These are phyloP conservation scores for Auriscalpium orientale DNA, from an alignment of 768 basidiomycete species.

Conservation along the genomic window DNA sequence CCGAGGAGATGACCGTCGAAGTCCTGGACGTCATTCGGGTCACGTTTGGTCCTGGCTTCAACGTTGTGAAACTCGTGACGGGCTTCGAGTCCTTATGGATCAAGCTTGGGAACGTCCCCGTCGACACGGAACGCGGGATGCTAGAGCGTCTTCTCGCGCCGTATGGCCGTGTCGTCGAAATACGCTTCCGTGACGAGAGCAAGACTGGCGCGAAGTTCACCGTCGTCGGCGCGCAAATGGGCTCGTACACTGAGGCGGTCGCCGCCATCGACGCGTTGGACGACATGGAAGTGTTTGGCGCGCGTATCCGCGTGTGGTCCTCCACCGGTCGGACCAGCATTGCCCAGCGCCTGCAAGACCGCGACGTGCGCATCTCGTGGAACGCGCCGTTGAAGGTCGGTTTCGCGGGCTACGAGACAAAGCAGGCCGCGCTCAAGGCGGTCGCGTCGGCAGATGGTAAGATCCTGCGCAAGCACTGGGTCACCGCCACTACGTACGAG, in stretches of 20 bases:
- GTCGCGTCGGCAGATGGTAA: constrained; percentile 34
- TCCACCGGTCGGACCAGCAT: constrained; percentile 31
- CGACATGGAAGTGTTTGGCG: constrained; percentile 32
- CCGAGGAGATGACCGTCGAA: constrained; percentile 19
- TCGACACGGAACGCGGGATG: constrained; percentile 22
- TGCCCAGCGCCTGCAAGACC: constrained; percentile 42
- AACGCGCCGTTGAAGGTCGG: constrained; percentile 47
- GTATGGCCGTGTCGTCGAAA: constrained; percentile 40
- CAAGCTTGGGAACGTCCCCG: constrained; percentile 43
- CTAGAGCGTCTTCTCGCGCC: constrained; percentile 33
- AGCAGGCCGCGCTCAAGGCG: constrained; percentile 41
- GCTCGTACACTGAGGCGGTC: constrained; percentile 40
- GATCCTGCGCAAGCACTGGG: constrained; percentile 30
- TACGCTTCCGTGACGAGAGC: constrained; percentile 18
- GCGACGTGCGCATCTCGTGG: constrained; percentile 51
- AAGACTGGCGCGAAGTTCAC: constrained; percentile 12
- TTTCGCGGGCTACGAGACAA: constrained; percentile 54
- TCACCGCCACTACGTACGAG: constrained; percentile 44
- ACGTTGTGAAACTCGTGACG: constrained; percentile 47
- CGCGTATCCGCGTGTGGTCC: constrained; percentile 37
- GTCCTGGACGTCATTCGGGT: constrained; percentile 51
- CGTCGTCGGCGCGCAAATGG: constrained; percentile 39
- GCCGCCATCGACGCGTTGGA: constrained; percentile 47
- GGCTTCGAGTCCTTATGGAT: constrained; percentile 66
- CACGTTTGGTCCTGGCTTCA: constrained; percentile 53